Percentiles rank a stretch among this genome's conserved stretches.
Evolutionary conservation across 371 early-diverging fungal genomes (phyloP).

Genomic region (Zopfochytrium polystomum): DNA sequence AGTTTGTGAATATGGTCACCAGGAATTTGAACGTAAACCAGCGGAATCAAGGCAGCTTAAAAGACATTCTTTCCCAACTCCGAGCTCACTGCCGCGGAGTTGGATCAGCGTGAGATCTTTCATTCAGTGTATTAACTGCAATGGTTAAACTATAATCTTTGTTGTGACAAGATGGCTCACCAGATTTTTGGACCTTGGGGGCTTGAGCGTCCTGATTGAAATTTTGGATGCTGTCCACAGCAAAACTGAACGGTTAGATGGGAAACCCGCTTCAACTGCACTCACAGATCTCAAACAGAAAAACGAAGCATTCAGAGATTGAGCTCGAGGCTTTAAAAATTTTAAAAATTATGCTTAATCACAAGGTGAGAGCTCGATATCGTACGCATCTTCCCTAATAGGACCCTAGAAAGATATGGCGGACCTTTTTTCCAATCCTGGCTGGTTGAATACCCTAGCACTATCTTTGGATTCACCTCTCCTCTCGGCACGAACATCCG

Average conservation of each 20-base stretch:
- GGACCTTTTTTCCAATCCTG: slow-evolving; percentile 30
- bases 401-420: slow-evolving; percentile 28
- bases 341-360: slow-evolving; percentile 33
- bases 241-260: slow-evolving; percentile 30
- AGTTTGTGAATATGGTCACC: slow-evolving; percentile 30
- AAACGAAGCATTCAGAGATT: slow-evolving; percentile 37
- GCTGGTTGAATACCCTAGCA: slow-evolving; percentile 31
- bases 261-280: too few relatives aligned
- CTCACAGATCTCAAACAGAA: slow-evolving; percentile 16
- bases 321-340: slow-evolving; percentile 39
- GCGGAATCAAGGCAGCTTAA: slow-evolving; percentile 15
- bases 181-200: slow-evolving; percentile 38
- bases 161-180: slow-evolving; percentile 28
- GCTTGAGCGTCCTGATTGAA: slow-evolving; percentile 27
- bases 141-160: not conserved
- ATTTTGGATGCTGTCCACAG: slow-evolving; percentile 30
- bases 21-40: slow-evolving; percentile 13
- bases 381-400: not conserved
- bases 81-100: slow-evolving; percentile 27
- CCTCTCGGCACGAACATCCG: slow-evolving; percentile 31
- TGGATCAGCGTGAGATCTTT: slow-evolving; percentile 4
- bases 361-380: slow-evolving; percentile 17
- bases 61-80: slow-evolving; percentile 31
- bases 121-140: not conserved
- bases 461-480: slow-evolving; percentile 42